Evolutionary conservation across 768 basidiomycete species (phyloP).

Genomic region (Psilocybe sp.): DNA sequence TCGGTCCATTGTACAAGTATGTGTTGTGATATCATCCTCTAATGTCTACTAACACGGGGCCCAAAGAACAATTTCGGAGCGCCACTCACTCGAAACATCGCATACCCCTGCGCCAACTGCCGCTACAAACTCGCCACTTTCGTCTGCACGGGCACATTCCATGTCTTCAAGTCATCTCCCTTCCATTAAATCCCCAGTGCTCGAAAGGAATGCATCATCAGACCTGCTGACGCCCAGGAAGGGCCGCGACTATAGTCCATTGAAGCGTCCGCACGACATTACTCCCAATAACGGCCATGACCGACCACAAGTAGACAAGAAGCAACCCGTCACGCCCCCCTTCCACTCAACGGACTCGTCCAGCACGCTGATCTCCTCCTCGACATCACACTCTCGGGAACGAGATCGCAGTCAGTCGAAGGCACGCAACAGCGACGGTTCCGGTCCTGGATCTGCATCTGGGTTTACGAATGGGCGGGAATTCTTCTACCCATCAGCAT

Average conservation of each 20-base stretch:
- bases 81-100: constrained; percentile 11
- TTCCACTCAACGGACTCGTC: constrained; percentile 15
- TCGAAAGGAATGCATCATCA: background rate
- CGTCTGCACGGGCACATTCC: background rate
- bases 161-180: background rate
- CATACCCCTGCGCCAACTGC: constrained; percentile 13
- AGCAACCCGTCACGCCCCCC: background rate
- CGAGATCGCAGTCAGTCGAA: too few relatives aligned
- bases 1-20: constrained; percentile 84
- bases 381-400: constrained; percentile 17
- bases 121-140: constrained; percentile 7
- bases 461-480: constrained; percentile 19
- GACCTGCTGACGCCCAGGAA: background rate
- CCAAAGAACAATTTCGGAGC: constrained; percentile 22
- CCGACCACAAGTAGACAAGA: too few relatives aligned
- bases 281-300: background rate
- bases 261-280: background rate
- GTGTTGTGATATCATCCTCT: constrained; percentile 9
- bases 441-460: too few relatives aligned
- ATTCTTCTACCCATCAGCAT: constrained; percentile 67
- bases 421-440: too few relatives aligned
- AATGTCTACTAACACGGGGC: background rate
- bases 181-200: background rate
- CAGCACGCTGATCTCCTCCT: constrained; percentile 22
- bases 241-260: background rate